A percentile compares a stretch with the other conserved stretches of the same genome.
Conservation (phyloP, 352 stramenopile species). For the Globisporangium parvum region DNA sequence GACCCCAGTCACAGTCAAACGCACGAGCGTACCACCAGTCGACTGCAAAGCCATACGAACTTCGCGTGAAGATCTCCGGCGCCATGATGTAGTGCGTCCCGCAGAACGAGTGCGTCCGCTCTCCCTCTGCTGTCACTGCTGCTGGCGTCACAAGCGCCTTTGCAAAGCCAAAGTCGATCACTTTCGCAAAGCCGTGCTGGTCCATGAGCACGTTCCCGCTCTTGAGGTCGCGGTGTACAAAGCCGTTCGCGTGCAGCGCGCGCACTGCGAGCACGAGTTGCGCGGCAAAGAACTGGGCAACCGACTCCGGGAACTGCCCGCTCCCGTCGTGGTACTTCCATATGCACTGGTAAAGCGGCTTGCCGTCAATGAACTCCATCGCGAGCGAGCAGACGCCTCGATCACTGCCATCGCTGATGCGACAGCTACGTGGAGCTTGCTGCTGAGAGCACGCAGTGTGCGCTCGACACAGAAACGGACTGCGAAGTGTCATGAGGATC, state of each 20-base stretch:
- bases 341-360: slow-evolving; percentile 63
- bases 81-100: slow-evolving; percentile 77
- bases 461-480: slow-evolving; percentile 42
- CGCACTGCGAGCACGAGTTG: slow-evolving; percentile 63
- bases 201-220: slow-evolving; percentile 69
- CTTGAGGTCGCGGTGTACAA: slow-evolving; percentile 76
- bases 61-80: slow-evolving; percentile 47
- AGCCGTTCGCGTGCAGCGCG: slow-evolving; percentile 43
- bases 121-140: no score
- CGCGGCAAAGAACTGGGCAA: slow-evolving; percentile 54
- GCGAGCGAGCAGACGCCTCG: slow-evolving; percentile 20
- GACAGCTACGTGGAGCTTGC: neutral
- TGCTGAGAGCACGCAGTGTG: slow-evolving; percentile 16
- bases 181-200: slow-evolving; percentile 28
- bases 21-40: slow-evolving; percentile 63
- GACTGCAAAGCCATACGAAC: slow-evolving; percentile 26
- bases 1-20: neutral
- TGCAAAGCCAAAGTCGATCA: slow-evolving; percentile 79
- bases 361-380: slow-evolving; percentile 55
- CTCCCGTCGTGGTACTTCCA: slow-evolving; percentile 37
- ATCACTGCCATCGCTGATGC: slow-evolving; percentile 10
- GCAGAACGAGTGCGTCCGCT: slow-evolving; percentile 37
- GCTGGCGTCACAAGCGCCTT: slow-evolving; percentile 17
- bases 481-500: slow-evolving; percentile 29
- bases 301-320: slow-evolving; percentile 37